Evolutionary conservation across 345 rosid species (phyloP), one percentile per base, ranked within the genome.

Genomic region (Theobroma cacao): DNA sequence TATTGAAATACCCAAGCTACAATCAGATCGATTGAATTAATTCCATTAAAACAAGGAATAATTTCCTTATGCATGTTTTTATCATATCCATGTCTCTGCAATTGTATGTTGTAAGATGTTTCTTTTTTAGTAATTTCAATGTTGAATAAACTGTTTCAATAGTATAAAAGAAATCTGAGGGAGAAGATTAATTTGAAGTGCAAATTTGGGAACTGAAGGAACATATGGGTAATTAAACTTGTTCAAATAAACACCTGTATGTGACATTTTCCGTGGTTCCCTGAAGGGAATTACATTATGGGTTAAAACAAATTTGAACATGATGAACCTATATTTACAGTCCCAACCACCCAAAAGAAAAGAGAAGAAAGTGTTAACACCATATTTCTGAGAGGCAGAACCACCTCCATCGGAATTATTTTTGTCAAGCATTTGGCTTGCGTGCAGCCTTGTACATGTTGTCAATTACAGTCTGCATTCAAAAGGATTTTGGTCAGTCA

Each of bases 401-500:
- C 22, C 55, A 7, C 5, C 74, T 2, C 66, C 38, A 38, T 9
- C n/a, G 15, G 55, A 60, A 38, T 28, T 18, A 13, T 53, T 33
- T n/a, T 76, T 20, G 2, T 52, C 81, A 78, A 22, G 87, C 76
- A 45, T 76, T 83, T 34, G 85, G 86, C 80, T 86, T 86, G 83
- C 74, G 81, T 38, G 82, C 82, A 43, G 85, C 84, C 79, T 87
- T 87, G 87, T 95, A 95, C 95, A 92, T 85, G 80, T 77, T 78
- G 82, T 93, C 92, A 28, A 95, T 90, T 50, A 84, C 83, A 70
- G 63, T 67, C 98, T 93, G 98, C 80, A 7, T 2, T 4, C 69
- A 67, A 77, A 47, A 7, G 17, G 14, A 38, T 13, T 13, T 17
- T 3, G 13, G 65, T 36, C 24, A 63, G 45, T 33, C 17, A 15